A percentile compares a stretch with the other conserved stretches of the same genome.
Evolutionary conservation across 179 eudicot genomes (phyloP).

Genomic region (Carnegiea gigantea): DNA sequence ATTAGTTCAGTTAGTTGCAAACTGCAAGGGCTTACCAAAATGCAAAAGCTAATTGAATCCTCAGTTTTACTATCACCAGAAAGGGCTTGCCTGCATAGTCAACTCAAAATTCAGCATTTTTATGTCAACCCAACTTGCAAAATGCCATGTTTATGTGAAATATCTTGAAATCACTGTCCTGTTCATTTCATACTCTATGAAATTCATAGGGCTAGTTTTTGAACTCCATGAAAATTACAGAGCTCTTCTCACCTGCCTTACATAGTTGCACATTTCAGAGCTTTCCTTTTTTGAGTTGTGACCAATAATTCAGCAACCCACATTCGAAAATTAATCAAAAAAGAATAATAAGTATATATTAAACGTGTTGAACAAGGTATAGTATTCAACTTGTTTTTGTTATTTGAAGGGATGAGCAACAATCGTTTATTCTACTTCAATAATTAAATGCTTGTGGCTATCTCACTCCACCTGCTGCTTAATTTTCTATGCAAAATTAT

Average conservation of each 20-base stretch:
- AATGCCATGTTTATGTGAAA: too few relatives aligned
- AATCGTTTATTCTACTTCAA: neutral
- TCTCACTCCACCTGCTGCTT: neutral
- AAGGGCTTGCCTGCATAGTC: conserved; percentile 15
- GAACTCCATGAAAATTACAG: too few relatives aligned
- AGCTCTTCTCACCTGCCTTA: too few relatives aligned
- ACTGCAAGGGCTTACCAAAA: conserved; percentile 15
- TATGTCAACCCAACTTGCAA: neutral
- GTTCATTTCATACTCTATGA: too few relatives aligned
- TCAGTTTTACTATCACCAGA: neutral
- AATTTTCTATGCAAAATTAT: neutral
- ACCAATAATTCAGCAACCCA: neutral
- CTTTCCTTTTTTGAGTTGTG: neutral
- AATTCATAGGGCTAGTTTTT: too few relatives aligned
- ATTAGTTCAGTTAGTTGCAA: conserved; percentile 19
- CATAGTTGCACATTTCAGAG: too few relatives aligned
- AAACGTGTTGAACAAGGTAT: neutral
- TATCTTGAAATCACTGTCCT: too few relatives aligned
- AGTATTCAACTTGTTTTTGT: neutral
- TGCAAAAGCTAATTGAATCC: neutral
- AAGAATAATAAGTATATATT: neutral
- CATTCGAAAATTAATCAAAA: neutral
- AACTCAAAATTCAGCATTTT: neutral
- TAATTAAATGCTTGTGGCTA: neutral
- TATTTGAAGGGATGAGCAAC: neutral